Conservation (phyloP, 1,284 basidiomycete genomes). For the Meira miltonrushii region DNA sequence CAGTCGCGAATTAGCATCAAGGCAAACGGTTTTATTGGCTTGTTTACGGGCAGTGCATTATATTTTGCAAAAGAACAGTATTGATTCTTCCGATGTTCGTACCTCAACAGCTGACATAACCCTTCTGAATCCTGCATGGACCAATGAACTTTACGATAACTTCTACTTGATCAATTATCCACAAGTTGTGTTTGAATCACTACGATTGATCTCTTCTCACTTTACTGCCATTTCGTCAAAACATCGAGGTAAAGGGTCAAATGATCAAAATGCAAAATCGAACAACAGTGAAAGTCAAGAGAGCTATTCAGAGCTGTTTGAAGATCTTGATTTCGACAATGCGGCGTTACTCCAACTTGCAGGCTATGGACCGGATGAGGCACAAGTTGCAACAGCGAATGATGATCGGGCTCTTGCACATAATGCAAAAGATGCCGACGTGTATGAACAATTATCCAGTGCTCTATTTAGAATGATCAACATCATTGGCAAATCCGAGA, state of each 20-base stretch:
- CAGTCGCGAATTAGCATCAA: slow-evolving; percentile 8
- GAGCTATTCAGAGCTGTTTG: slow-evolving; percentile 65
- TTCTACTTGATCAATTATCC: slow-evolving; percentile 57
- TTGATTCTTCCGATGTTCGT: slow-evolving; percentile 6
- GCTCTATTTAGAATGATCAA: slow-evolving; percentile 62
- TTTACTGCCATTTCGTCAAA: slow-evolving; percentile 64
- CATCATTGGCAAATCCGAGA: too few species aligned
- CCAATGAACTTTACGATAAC: slow-evolving; percentile 61
- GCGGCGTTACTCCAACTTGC: slow-evolving; percentile 60
- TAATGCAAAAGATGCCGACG: slow-evolving; percentile 55
- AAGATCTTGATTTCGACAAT: slow-evolving; percentile 60
- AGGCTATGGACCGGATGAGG: slow-evolving; percentile 55
- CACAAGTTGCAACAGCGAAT: slow-evolving; percentile 2
- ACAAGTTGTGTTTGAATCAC: slow-evolving; percentile 58
- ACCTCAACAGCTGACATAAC: slow-evolving; percentile 63
- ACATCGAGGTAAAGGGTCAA: slow-evolving; percentile 13
- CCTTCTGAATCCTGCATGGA: slow-evolving; percentile 65
- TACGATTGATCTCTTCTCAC: slow-evolving; percentile 61
- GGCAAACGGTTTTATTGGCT: slow-evolving; percentile 30
- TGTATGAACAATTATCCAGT: slow-evolving; percentile 60
- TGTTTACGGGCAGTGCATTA: slow-evolving; percentile 61
- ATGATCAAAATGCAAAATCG: neutral
- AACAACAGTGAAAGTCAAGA: slow-evolving; percentile 58
- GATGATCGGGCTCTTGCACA: slow-evolving; percentile 36
- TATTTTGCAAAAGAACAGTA: slow-evolving; percentile 56